phyloP scores from a whole-genome alignment of 306 rosid species.

The Castanospermum australe region DNA sequence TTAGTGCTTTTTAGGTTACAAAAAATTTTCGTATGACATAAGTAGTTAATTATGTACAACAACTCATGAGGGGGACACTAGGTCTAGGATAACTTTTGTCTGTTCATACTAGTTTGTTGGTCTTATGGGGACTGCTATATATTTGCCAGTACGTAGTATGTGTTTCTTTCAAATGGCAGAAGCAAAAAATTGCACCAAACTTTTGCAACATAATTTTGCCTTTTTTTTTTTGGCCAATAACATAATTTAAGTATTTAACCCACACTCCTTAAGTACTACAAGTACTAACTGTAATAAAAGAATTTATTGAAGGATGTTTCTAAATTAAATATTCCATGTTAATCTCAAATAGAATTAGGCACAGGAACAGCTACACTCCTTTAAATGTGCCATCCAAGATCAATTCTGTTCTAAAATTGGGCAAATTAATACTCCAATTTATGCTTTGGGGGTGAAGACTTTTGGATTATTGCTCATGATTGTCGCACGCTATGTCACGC shows the following conservation, averaged over 20 bases:
- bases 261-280: neutral
- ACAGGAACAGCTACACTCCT: neutral
- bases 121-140: constrained; percentile 11
- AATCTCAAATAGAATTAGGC: neutral
- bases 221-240: too few relatives aligned
- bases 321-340: neutral
- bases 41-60: neutral
- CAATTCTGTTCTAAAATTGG: neutral
- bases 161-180: constrained; percentile 35
- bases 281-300: neutral
- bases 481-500: neutral
- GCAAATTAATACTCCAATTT: neutral
- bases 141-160: constrained; percentile 31
- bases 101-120: neutral
- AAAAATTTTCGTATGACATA: neutral
- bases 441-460: neutral
- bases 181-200: constrained; percentile 19
- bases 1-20: neutral
- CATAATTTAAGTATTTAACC: neutral
- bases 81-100: neutral
- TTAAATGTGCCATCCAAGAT: neutral
- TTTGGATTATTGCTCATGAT: neutral
- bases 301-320: neutral
- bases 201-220: neutral
- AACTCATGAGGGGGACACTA: neutral